phyloP scores from a whole-genome alignment of 2,329 filamentous ascomycete genomes.

The Sclerotinia nivalis region DNA sequence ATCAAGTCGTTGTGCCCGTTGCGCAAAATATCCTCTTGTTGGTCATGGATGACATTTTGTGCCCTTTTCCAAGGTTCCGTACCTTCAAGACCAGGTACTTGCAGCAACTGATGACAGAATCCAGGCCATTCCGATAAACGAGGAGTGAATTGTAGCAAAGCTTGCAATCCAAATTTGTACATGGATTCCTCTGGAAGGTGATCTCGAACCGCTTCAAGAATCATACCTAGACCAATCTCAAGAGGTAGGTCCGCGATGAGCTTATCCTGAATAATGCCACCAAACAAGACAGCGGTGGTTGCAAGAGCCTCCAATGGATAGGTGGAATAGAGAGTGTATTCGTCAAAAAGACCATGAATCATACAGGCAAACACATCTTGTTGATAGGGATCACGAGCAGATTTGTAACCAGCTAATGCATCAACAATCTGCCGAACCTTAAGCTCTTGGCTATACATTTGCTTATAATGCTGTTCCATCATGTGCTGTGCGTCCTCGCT shows the following conservation, averaged over 20 bases:
- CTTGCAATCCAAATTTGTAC: conserved; percentile 98
- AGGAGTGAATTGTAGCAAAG: conserved; percentile 81
- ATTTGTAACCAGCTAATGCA: conserved; percentile 82
- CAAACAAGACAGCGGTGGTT: conserved; percentile 94
- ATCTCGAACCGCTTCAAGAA: conserved; percentile 91
- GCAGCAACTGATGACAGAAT: conserved; percentile 82
- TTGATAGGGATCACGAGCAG: conserved; percentile 77
- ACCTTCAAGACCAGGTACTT: conserved; percentile 77
- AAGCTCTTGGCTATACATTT: conserved; percentile 92
- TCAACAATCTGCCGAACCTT: conserved; percentile 84
- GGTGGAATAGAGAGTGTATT: conserved; percentile 92
- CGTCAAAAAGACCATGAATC: conserved; percentile 96
- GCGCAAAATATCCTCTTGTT: conserved; percentile 61
- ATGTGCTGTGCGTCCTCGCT: conserved; percentile 77
- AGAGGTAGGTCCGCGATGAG: conserved; percentile 87
- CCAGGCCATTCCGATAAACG: conserved; percentile 93
- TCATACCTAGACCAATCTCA: conserved; percentile 94
- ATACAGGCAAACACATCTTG: conserved; percentile 98
- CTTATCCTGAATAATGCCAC: conserved; percentile 92
- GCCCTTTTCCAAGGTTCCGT: conserved; percentile 84
- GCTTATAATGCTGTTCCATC: conserved; percentile 98
- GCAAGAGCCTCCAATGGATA: conserved; percentile 96
- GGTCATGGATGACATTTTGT: conserved; percentile 73
- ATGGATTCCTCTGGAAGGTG: conserved; percentile 81
- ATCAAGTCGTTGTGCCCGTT: conserved; percentile 47